phyloP scores from a whole-genome alignment of 805 yeast genomes.

The Zygosaccharomyces lentus region DNA sequence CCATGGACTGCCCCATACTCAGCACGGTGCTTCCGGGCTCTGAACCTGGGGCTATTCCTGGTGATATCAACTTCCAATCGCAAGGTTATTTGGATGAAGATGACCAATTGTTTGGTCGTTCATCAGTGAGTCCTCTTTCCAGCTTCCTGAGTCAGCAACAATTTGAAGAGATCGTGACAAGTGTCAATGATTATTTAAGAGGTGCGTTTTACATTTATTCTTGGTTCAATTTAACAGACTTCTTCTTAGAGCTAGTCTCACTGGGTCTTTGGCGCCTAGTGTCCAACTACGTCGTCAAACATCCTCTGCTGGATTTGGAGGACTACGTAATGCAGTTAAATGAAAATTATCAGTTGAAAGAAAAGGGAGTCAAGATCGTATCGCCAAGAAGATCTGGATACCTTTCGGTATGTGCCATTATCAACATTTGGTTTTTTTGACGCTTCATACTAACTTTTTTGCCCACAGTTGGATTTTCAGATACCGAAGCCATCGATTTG shows the following conservation, averaged over 20 bases:
- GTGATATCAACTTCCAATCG: conserved; percentile 33
- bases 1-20: conserved; percentile 48
- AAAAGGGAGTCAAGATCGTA: conserved; percentile 38
- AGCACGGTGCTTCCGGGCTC: conserved; percentile 52
- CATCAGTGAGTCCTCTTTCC: conserved; percentile 51
- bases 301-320: conserved; percentile 41
- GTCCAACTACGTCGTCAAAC: conserved; percentile 27
- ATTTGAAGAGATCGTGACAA: conserved; percentile 39
- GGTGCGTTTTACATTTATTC: conserved; percentile 40
- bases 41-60: conserved; percentile 57
- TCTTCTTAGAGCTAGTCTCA: conserved; percentile 37
- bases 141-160: conserved; percentile 37
- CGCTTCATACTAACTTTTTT: conserved; percentile 17
- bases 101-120: conserved; percentile 46
- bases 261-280: conserved; percentile 41
- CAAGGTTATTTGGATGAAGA: conserved; percentile 38
- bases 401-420: conserved; percentile 40
- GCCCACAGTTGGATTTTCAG: conserved; percentile 44
- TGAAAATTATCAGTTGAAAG: conserved; percentile 11
- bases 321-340: conserved; percentile 37
- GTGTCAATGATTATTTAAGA: conserved; percentile 42
- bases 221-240: conserved; percentile 40
- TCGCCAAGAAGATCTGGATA: conserved; percentile 52
- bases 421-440: neutral
- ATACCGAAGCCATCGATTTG: conserved; percentile 41